These are phyloP conservation scores for Zygoascus hellenicus DNA, from an alignment of 1,139 yeast species.

Conservation along the genomic window DNA sequence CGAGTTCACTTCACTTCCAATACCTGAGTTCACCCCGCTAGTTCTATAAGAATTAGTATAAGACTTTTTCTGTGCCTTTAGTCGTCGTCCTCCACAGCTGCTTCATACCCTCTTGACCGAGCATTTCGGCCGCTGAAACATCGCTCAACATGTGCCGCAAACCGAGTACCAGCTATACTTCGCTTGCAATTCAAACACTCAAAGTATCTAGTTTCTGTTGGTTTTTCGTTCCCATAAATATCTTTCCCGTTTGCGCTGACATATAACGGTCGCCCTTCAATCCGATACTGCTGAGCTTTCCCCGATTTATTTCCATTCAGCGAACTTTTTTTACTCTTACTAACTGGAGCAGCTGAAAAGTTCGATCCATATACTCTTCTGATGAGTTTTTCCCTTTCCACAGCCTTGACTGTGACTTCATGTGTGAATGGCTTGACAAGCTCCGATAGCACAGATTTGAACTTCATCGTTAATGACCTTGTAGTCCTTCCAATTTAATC, in stretches of 20 bases:
- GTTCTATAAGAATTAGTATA: not conserved
- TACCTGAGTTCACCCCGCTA: conserved; percentile 4
- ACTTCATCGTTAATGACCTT: conserved; percentile 15
- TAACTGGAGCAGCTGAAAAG: conserved; percentile 24
- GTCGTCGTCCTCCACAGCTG: conserved; percentile 3
- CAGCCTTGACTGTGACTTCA: conserved; percentile 38
- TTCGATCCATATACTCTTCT: conserved; percentile 29
- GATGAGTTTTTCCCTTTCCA: conserved; percentile 38
- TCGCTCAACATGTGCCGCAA: conserved; percentile 88
- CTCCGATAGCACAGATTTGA: conserved; percentile 34
- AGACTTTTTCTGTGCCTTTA: not conserved
- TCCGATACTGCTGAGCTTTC: conserved; percentile 21
- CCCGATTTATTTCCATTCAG: conserved; percentile 22
- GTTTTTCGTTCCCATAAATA: conserved; percentile 46
- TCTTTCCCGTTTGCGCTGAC: conserved; percentile 39
- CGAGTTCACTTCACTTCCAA: conserved; percentile 18
- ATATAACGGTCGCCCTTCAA: conserved; percentile 29
- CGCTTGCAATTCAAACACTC: conserved; percentile 77
- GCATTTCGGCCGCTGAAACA: conserved; percentile 57
- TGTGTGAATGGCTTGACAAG: conserved; percentile 40
- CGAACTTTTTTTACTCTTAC: conserved; percentile 11
- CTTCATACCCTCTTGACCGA: conserved; percentile 19
- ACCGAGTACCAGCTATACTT: conserved; percentile 82
- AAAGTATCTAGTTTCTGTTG: conserved; percentile 50
- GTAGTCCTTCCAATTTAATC: not conserved